Percentiles rank a stretch among this genome's conserved stretches.
phyloP scores from a whole-genome alignment of 371 early-diverging fungal genomes.

The Mortierella sp. region DNA sequence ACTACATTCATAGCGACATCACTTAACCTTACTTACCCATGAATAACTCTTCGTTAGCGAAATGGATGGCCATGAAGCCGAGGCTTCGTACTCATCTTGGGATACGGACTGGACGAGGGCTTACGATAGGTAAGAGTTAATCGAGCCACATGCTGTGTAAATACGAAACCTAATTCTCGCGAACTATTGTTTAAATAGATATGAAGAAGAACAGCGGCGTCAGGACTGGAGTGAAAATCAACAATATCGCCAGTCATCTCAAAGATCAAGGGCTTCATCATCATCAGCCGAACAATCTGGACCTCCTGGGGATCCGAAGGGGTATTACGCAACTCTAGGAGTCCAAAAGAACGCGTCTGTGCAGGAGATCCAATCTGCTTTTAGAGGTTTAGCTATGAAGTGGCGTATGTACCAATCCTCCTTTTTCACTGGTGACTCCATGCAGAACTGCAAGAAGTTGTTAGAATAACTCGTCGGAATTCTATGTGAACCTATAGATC shows the following conservation, averaged over 20 bases:
- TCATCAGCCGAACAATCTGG: conserved; percentile 14
- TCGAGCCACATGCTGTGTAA: background rate
- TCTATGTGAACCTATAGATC: conserved; percentile 56
- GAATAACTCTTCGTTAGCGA: conserved; percentile 40
- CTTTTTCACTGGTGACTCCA: background rate
- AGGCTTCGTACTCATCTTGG: conserved; percentile 61
- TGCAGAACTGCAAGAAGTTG: background rate
- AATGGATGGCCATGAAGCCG: conserved; percentile 60
- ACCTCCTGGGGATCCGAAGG: conserved; percentile 59
- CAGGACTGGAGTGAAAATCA: conserved; percentile 65
- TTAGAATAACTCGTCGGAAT: background rate
- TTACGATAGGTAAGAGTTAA: conserved; percentile 54
- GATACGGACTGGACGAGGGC: conserved; percentile 69
- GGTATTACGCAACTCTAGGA: conserved; percentile 64
- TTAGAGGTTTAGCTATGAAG: conserved; percentile 64
- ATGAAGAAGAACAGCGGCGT: conserved; percentile 66
- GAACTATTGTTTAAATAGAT: conserved; percentile 28
- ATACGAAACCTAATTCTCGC: background rate
- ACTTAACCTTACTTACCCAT: background rate
- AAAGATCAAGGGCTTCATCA: conserved; percentile 30
- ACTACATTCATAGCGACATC: background rate
- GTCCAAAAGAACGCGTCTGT: conserved; percentile 59
- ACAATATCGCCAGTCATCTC: conserved; percentile 43
- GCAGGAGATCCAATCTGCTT: conserved; percentile 72
- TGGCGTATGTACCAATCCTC: conserved; percentile 41